These are phyloP conservation scores for Lactarius evosmus DNA, from an alignment of 768 basidiomycete species.

Conservation along the genomic window DNA sequence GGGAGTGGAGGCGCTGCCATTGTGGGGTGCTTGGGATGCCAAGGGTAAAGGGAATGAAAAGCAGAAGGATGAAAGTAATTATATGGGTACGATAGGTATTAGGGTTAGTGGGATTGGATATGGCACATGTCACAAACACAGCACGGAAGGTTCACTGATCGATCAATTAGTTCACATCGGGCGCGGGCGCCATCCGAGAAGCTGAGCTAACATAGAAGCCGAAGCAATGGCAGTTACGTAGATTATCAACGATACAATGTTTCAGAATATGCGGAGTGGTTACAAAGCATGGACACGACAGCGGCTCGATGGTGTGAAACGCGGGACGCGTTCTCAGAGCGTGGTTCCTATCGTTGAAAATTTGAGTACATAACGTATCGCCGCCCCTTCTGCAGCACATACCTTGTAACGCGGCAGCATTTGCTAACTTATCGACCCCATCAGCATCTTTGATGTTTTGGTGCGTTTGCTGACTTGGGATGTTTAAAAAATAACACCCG, in stretches of 20 bases:
- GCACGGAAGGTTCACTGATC: not conserved
- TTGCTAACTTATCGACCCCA: constrained; percentile 15
- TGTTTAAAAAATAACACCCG: constrained; percentile 3
- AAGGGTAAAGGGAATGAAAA: not conserved
- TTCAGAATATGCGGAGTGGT: not conserved
- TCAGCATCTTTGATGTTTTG: constrained; percentile 20
- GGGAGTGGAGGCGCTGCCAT: constrained; percentile 15
- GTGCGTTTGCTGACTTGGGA: constrained; percentile 2
- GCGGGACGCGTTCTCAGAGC: not conserved
- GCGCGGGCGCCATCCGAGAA: not conserved
- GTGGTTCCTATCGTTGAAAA: not conserved
- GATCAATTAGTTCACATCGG: not conserved
- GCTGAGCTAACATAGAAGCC: not conserved
- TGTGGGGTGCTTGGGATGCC: not conserved
- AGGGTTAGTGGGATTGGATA: not conserved
- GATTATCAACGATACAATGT: not conserved
- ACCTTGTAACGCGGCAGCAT: constrained; percentile 3
- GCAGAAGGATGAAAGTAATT: not conserved
- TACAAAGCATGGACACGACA: not conserved
- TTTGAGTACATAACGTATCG: not conserved
- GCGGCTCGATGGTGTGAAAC: not conserved
- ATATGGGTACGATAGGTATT: not conserved
- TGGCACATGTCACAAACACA: not conserved
- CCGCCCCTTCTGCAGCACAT: not conserved
- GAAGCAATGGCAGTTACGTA: too few species aligned